A percentile compares a stretch with the other conserved stretches of the same genome.
Conservation (phyloP, 305 asterid species). For the Fraxinus xanthoxyloides region DNA sequence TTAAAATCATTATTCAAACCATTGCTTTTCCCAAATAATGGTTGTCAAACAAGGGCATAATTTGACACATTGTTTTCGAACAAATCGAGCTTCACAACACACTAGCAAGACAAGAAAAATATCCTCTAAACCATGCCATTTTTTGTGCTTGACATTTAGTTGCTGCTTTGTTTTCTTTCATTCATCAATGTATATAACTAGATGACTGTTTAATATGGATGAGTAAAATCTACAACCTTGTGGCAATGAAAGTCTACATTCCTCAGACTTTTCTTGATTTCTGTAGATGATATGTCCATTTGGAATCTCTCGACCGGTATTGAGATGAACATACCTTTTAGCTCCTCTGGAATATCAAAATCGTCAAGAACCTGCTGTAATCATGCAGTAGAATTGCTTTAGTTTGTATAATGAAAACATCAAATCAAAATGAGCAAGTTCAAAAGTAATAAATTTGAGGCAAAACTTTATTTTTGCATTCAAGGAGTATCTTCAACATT, state of each 20-base stretch:
- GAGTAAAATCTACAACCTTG: not conserved
- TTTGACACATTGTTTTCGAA: too few relatives aligned
- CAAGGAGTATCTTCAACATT: not conserved
- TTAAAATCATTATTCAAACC: too few relatives aligned
- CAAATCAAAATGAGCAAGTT: not conserved
- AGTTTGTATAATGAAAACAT: not conserved
- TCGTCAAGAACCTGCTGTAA: constrained; percentile 72
- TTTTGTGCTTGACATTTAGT: not conserved
- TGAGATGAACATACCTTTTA: constrained; percentile 67
- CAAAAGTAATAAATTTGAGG: not conserved
- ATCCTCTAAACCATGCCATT: not conserved
- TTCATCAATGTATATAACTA: not conserved
- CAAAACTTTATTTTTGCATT: constrained; percentile 41
- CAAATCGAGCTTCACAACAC: not conserved
- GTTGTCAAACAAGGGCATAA: too few relatives aligned
- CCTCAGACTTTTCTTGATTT: constrained; percentile 58
- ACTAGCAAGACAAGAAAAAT: not conserved
- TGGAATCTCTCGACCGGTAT: constrained; percentile 72
- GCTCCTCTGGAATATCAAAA: constrained; percentile 66
- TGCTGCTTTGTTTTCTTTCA: too few relatives aligned
- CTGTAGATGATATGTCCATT: constrained; percentile 81
- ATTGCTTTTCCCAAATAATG: not conserved
- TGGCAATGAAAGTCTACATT: not conserved
- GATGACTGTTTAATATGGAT: not conserved
- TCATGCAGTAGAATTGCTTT: not conserved